Conservation (phyloP, 768 basidiomycete genomes). For the Russula sp. region DNA sequence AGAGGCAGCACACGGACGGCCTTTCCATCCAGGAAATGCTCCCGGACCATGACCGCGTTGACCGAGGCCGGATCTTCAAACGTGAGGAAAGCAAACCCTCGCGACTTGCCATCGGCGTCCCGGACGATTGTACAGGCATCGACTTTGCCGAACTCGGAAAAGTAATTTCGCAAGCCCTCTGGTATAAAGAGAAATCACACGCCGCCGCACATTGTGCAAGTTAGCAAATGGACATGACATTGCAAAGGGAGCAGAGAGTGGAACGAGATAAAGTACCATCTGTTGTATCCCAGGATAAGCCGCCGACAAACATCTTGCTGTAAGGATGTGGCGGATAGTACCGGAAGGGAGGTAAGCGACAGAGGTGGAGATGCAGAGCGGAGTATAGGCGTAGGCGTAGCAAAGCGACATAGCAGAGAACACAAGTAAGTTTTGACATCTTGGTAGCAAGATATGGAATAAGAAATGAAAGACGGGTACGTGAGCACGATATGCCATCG, state of each 20-base stretch:
- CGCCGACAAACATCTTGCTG: conserved; percentile 99
- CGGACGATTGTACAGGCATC: conserved; percentile 99
- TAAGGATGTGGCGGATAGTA: conserved; percentile 23
- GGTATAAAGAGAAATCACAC: conserved; percentile 23
- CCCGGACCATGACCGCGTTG: conserved; percentile 90
- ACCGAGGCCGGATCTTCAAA: conserved; percentile 91
- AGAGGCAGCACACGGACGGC: conserved; percentile 55
- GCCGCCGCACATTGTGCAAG: conserved; percentile 37
- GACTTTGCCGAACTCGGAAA: conserved; percentile 93
- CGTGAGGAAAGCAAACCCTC: conserved; percentile 97
- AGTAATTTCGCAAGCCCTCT: conserved; percentile 81
- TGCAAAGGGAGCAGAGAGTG: conserved; percentile 23
- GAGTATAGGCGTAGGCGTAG: conserved; percentile 16
- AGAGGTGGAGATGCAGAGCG: conserved; percentile 20
- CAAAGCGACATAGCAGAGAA: conserved; percentile 21
- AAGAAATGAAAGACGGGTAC: conserved; percentile 9
- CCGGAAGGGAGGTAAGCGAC: conserved; percentile 19
- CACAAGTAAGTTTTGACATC: conserved; percentile 18
- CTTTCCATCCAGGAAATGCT: conserved; percentile 95
- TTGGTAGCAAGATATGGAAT: conserved; percentile 20
- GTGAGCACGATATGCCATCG: conserved; percentile 6
- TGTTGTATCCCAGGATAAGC: conserved; percentile 99
- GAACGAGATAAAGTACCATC: conserved; percentile 64
- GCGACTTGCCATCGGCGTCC: conserved; percentile 86
- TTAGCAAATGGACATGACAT: conserved; percentile 32